Base-by-base conservation (phyloP, 1,139 yeast genomes). In the Debaryomyces subglobosus region DNA sequence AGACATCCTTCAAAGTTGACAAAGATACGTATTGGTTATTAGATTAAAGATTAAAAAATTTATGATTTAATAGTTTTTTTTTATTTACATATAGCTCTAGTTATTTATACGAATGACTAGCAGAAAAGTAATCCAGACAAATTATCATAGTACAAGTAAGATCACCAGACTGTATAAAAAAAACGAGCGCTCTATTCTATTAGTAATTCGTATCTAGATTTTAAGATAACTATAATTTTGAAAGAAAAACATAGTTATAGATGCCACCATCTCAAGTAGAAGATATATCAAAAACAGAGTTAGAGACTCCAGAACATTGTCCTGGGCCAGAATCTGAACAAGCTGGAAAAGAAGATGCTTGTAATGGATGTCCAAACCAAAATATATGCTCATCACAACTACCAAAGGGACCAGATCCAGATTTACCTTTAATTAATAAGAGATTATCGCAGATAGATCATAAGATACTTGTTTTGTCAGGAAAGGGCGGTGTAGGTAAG, bases 401-500 rank as follows among this genome's bases (percentile, higher is more conserved):
- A 12, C 97, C 97, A 2, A 86, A 87, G 61, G 98, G 97, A 0
- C 98, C 98, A 0, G 99, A 95, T 65, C 97, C 96, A 0, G 99
- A 95, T 65, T 71, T 94, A 44, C 90, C 94, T 0, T 55, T 81
- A n/a, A 94, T 95, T 45, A 84, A 83, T 39, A 79, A 81, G 44
- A 78, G 94, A 48, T 71, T 94, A 49, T 66, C 80, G 2, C 78
- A 79, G 44, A 87, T 95, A 25, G 78, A 84, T 55, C 98, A 94
- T 53, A 94, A 94, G 67, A 72, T 94, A 1, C 72, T 94, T 36
- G 96, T 95, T 0, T 73, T 94, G 4, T 89, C 96, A 1, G 99
- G 99, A 10, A 94, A 94, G 69, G 99, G 99, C 15, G 99, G 99
- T 13, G 99, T 94, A 1, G 99, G 99, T 0, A 94, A 94, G 65